Conservation (phyloP, 352 stramenopile genomes). For the Phytophthora uliginosa region DNA sequence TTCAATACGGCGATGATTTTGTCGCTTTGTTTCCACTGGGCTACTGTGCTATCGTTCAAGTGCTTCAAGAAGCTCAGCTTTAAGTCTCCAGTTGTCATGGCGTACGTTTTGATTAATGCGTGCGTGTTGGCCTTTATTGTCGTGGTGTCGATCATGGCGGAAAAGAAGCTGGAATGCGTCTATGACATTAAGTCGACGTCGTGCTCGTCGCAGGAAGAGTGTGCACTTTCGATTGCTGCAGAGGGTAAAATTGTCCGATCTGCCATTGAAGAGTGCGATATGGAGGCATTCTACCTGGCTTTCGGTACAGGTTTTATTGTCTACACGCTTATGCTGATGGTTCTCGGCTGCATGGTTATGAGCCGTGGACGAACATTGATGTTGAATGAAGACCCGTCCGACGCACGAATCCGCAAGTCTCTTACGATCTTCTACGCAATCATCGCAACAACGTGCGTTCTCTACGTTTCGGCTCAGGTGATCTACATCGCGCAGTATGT, state of each 20-base stretch:
- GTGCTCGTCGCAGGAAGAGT: conserved; percentile 69
- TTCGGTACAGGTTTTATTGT: conserved; percentile 85
- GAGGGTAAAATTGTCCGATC: conserved; percentile 77
- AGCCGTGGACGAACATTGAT: conserved; percentile 84
- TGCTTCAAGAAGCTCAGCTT: conserved; percentile 90
- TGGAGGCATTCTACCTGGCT: conserved; percentile 85
- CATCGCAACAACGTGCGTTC: conserved; percentile 87
- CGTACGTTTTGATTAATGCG: conserved; percentile 73
- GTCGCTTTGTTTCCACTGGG: conserved; percentile 91
- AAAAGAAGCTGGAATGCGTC: conserved; percentile 77
- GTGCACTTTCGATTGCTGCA: conserved; percentile 62
- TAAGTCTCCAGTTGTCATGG: conserved; percentile 82
- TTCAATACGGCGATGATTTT: conserved; percentile 91
- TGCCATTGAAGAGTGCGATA: conserved; percentile 74
- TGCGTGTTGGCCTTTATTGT: conserved; percentile 80
- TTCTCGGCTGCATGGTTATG: conserved; percentile 91
- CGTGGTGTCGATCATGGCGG: conserved; percentile 56
- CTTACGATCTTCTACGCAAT: conserved; percentile 92
- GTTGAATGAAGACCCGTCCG: conserved; percentile 87
- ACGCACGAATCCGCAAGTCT: conserved; percentile 85
- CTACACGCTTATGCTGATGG: conserved; percentile 88
- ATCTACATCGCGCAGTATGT: conserved; percentile 92
- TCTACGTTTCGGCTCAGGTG: conserved; percentile 89
- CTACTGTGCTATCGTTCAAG: conserved; percentile 86
- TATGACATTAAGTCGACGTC: conserved; percentile 70